Percentiles rank a stretch among this genome's conserved stretches.
phyloP scores from a whole-genome alignment of 1,284 basidiomycete genomes.

The Porodaedalea pini region DNA sequence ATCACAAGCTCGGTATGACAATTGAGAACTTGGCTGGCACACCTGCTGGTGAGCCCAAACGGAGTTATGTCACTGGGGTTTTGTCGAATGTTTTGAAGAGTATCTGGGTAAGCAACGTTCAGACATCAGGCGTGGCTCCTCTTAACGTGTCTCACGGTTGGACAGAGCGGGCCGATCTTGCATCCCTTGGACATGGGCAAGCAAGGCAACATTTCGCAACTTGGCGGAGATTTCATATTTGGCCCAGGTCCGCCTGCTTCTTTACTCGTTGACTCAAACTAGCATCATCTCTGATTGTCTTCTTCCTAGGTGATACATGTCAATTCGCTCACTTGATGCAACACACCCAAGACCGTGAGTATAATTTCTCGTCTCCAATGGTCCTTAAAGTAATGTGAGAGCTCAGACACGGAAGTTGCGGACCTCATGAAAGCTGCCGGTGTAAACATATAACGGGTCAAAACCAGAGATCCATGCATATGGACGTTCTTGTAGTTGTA shows the following conservation, averaged over 20 bases:
- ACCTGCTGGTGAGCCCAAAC: constrained; percentile 42
- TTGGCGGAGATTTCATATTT: constrained; percentile 61
- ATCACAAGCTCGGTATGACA: constrained; percentile 49
- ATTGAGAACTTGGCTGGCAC: constrained; percentile 41
- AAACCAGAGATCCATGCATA: too few relatives aligned
- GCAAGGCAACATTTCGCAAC: constrained; percentile 54
- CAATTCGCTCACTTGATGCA: constrained; percentile 53
- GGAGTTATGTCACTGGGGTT: constrained; percentile 42
- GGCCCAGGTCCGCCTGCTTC: constrained; percentile 44
- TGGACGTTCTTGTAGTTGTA: too few relatives aligned
- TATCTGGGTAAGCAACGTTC: constrained; percentile 42
- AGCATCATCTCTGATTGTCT: too few relatives aligned
- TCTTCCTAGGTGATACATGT: constrained; percentile 37
- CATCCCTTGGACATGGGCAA: constrained; percentile 45
- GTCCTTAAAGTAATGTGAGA: background rate
- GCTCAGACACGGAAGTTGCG: constrained; percentile 41
- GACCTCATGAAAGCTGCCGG: constrained; percentile 40
- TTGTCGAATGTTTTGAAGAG: constrained; percentile 38
- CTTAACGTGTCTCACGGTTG: background rate
- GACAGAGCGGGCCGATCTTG: constrained; percentile 42
- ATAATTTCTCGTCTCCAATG: background rate
- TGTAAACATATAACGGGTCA: constrained; percentile 1
- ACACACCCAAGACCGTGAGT: constrained; percentile 61
- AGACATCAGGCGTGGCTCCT: background rate
- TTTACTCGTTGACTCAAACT: too few relatives aligned